Conservation (phyloP, 2,329 filamentous ascomycete species). For the Penicillium sumatraense region DNA sequence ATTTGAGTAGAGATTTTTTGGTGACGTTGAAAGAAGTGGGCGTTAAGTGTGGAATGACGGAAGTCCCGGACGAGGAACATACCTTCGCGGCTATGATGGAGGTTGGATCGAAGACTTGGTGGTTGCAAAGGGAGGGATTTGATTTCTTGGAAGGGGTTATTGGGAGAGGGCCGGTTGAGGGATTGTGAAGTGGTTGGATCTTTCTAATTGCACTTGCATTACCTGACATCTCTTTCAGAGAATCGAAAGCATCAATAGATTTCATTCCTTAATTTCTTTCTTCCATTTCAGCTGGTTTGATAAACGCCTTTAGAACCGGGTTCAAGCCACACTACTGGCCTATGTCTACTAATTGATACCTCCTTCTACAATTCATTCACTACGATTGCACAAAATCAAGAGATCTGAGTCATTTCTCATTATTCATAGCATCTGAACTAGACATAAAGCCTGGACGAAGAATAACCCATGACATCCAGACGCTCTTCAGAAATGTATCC, state of each 20-base stretch:
- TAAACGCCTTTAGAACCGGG: too few relatives aligned
- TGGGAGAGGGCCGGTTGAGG: conserved; percentile 13
- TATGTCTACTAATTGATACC: not conserved
- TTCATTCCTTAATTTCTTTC: too few relatives aligned
- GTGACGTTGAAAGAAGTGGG: conserved; percentile 30
- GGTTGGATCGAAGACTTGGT: conserved; percentile 40
- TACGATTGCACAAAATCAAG: not conserved
- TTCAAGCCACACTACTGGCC: too few relatives aligned
- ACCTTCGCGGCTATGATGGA: conserved; percentile 50
- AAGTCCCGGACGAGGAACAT: conserved; percentile 49
- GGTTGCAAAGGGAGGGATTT: conserved; percentile 46
- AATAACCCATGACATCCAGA: conserved; percentile 16
- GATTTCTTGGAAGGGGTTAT: conserved; percentile 45
- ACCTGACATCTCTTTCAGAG: too few relatives aligned
- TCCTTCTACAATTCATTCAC: not conserved
- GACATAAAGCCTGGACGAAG: conserved; percentile 11
- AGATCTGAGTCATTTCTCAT: conserved; percentile 27
- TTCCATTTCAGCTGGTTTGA: too few relatives aligned
- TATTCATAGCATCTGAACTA: conserved; percentile 25
- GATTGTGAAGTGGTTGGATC: too few relatives aligned
- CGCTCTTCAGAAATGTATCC: conserved; percentile 14
- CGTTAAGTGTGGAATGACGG: conserved; percentile 42
- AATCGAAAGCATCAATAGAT: too few relatives aligned
- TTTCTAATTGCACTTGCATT: too few relatives aligned
- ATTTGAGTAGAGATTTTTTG: conserved; percentile 40